Percentiles rank a stretch among this genome's conserved stretches.
Conservation (phyloP, 345 rosid species). For the Ceriops zippeliana region DNA sequence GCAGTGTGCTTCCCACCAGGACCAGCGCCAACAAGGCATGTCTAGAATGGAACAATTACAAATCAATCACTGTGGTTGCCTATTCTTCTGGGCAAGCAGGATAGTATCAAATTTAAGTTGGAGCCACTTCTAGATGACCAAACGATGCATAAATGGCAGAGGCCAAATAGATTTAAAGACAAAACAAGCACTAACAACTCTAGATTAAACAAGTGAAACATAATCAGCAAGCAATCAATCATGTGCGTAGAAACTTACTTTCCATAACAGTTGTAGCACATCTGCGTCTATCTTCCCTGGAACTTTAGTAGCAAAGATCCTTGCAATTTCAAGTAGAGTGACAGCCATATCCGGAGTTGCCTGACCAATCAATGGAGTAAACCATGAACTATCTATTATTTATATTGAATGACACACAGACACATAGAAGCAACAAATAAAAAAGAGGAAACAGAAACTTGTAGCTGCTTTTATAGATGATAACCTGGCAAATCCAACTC, state of each 20-base stretch:
- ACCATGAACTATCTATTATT: background rate
- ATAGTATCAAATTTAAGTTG: background rate
- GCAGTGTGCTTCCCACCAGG: slow-evolving; percentile 98
- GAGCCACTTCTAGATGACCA: slow-evolving; percentile 5
- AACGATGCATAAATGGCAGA: background rate
- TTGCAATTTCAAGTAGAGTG: slow-evolving; percentile 96
- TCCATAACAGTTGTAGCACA: slow-evolving; percentile 94
- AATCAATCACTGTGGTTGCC: background rate
- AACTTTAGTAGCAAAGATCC: slow-evolving; percentile 98
- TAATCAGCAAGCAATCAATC: no score
- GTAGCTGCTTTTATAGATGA: no score
- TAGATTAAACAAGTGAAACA: background rate
- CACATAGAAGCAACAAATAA: background rate
- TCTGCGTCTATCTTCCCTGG: slow-evolving; percentile 99
- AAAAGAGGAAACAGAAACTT: background rate
- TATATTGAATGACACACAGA: background rate
- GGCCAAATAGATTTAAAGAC: slow-evolving; percentile 9
- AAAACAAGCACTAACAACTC: background rate
- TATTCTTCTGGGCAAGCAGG: background rate
- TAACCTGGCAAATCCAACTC: no score
- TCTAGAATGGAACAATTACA: slow-evolving; percentile 34
- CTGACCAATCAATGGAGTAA: slow-evolving; percentile 39
- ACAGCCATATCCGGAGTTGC: slow-evolving; percentile 99
- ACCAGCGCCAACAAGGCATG: slow-evolving; percentile 99
- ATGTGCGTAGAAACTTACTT: slow-evolving; percentile 40